These are phyloP conservation scores for Rhizophora apiculata DNA, from an alignment of 345 rosid species.

Conservation along the genomic window DNA sequence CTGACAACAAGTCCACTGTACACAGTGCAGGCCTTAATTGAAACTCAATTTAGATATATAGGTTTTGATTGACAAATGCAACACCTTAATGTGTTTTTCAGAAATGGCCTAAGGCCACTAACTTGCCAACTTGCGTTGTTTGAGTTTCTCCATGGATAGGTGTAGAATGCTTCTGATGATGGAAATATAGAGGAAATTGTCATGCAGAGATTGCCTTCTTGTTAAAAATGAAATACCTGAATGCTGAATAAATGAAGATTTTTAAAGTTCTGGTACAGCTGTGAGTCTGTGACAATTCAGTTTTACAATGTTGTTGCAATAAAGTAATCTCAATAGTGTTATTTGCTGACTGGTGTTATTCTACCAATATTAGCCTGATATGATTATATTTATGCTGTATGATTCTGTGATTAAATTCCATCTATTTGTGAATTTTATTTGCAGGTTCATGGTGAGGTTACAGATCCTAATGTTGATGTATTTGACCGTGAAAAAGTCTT, in stretches of 20 bases:
- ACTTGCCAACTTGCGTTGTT: no score
- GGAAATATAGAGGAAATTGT: no score
- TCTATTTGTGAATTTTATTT: slow-evolving; percentile 10
- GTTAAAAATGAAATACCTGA: no score
- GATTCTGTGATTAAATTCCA: neutral
- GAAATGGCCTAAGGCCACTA: no score
- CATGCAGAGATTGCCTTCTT: no score
- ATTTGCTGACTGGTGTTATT: neutral
- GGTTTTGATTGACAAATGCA: neutral
- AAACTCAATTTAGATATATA: neutral
- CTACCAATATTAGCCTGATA: neutral
- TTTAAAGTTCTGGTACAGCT: neutral
- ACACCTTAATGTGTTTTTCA: no score
- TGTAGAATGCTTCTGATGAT: no score
- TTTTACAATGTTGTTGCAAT: neutral
- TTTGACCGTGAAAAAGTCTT: slow-evolving; percentile 93
- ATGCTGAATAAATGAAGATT: neutral
- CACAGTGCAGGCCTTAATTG: no score
- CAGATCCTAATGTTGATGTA: slow-evolving; percentile 69
- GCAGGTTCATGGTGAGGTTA: slow-evolving; percentile 98
- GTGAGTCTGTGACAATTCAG: neutral
- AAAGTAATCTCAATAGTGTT: neutral
- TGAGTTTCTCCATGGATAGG: no score
- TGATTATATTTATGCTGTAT: neutral
- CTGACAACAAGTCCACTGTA: no score